Evolutionary conservation across 2,329 filamentous ascomycete genomes (phyloP).

Genomic region (Gremmenia infestans): DNA sequence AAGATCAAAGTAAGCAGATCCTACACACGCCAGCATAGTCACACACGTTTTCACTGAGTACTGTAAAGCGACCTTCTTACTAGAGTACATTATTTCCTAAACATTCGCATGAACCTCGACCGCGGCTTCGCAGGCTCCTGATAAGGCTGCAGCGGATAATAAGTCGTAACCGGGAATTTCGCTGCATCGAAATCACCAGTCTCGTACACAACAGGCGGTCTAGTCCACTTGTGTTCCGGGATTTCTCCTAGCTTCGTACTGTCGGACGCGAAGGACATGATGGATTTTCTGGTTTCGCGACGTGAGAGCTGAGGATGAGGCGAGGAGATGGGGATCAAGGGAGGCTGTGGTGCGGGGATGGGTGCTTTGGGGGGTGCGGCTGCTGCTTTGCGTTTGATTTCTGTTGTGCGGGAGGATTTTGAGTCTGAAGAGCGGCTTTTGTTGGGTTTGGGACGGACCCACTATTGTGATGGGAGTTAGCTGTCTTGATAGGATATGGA

Average conservation of each 20-base stretch:
- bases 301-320: background rate
- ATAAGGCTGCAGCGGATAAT: constrained; percentile 21
- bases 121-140: constrained; percentile 20
- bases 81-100: constrained; percentile 7
- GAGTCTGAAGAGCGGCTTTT: constrained; percentile 1
- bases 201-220: background rate
- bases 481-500: background rate
- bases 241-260: constrained; percentile 45
- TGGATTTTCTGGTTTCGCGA: constrained; percentile 23
- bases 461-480: background rate
- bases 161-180: constrained; percentile 17
- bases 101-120: constrained; percentile 21
- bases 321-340: background rate
- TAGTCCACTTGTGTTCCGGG: constrained; percentile 24
- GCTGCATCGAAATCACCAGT: background rate
- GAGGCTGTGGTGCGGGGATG: background rate
- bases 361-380: background rate
- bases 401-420: background rate
- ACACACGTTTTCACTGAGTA: background rate
- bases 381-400: background rate
- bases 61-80: background rate
- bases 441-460: constrained; percentile 6
- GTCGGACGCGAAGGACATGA: constrained; percentile 37
- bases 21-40: background rate
- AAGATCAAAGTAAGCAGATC: background rate